A percentile compares a stretch with the other conserved stretches of the same genome.
Conservation (phyloP, 148 eudicot species). For the Vaccinium macrocarpon region DNA sequence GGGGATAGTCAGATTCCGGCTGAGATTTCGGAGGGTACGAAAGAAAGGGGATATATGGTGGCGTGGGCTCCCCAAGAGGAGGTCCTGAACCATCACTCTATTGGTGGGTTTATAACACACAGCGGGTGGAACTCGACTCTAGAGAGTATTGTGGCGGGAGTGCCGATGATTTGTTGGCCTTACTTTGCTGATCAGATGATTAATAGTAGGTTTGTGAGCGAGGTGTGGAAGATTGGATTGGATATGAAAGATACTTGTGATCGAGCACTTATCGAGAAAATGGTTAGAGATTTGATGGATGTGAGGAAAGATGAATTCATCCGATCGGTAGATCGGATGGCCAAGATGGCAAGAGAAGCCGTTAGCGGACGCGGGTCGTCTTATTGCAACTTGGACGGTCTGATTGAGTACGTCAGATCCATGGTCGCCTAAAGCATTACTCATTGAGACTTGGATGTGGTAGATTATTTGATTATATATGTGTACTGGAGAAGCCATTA, state of each 20-base stretch:
- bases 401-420: slow-evolving; percentile 14
- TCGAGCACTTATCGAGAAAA: slow-evolving; percentile 18
- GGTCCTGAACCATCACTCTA: not conserved
- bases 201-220: slow-evolving; percentile 26
- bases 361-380: slow-evolving; percentile 30
- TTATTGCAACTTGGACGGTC: not conserved
- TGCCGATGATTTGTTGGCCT: slow-evolving; percentile 30
- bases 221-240: slow-evolving; percentile 30
- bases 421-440: not conserved
- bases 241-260: slow-evolving; percentile 35
- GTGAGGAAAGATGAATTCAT: slow-evolving; percentile 23
- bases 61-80: slow-evolving; percentile 26
- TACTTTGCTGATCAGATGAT: slow-evolving; percentile 18
- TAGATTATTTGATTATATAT: too few relatives aligned
- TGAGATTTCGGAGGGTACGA: slow-evolving; percentile 17
- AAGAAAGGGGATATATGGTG: slow-evolving; percentile 17
- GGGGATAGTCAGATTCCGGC: slow-evolving; percentile 1
- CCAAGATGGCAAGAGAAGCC: not conserved
- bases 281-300: slow-evolving; percentile 24
- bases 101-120: not conserved
- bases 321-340: not conserved
- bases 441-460: too few relatives aligned
- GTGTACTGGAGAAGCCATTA: too few relatives aligned
- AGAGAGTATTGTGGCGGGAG: not conserved
- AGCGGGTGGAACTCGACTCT: not conserved